A percentile compares a stretch with the other conserved stretches of the same genome.
Conservation (phyloP, 1,139 yeast species). For the Zygosaccharomyces pseudobailii region DNA sequence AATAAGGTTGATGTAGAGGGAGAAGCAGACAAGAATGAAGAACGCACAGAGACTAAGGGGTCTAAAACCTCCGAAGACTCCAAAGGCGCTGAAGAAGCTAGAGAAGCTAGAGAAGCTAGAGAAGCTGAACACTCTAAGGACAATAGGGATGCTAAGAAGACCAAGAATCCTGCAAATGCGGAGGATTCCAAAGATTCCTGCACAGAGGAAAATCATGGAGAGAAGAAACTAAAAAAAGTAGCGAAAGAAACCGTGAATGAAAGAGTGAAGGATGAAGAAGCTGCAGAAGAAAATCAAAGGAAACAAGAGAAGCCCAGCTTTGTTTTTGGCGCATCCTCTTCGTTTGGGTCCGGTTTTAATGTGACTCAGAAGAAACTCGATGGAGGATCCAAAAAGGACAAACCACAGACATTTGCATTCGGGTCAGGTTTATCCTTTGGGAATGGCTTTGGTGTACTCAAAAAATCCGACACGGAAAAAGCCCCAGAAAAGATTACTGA, state of each 20-base stretch:
- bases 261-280: conserved; percentile 5
- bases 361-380: conserved; percentile 51
- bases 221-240: conserved; percentile 1
- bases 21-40: neutral
- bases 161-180: neutral
- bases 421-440: conserved; percentile 35
- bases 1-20: conserved; percentile 5
- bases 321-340: conserved; percentile 50
- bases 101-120: neutral
- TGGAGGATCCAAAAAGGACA: conserved; percentile 5
- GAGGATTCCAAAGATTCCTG: neutral
- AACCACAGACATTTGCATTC: conserved; percentile 22
- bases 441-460: conserved; percentile 30
- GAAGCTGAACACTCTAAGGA: too few species aligned
- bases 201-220: neutral
- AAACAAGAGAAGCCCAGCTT: conserved; percentile 31
- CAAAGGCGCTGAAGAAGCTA: neutral
- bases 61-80: too few species aligned
- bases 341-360: conserved; percentile 58
- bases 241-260: conserved; percentile 1
- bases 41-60: neutral
- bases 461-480: conserved; percentile 13
- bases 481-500: too few species aligned
- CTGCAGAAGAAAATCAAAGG: conserved; percentile 5
- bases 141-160: too few species aligned